Percentiles rank a stretch among this genome's conserved stretches.
Conservation (phyloP, 2,329 filamentous ascomycete species). For the Fusarium tjaetaba region DNA sequence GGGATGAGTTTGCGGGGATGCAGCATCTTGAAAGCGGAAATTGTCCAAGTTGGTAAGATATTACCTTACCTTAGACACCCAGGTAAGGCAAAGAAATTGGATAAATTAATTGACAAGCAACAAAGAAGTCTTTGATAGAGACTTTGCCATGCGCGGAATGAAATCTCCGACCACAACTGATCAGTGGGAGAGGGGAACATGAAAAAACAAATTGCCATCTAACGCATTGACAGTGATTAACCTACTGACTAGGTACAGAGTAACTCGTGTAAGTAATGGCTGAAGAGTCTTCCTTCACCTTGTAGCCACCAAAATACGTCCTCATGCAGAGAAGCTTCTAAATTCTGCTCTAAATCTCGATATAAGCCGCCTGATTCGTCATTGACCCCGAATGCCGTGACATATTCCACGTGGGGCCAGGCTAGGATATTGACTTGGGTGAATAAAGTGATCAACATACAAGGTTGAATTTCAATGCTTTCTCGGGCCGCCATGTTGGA, state of each 20-base stretch:
- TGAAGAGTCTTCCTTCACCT: conserved; percentile 4
- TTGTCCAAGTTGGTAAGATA: not conserved
- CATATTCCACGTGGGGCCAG: conserved; percentile 12
- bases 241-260: not conserved
- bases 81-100: not conserved
- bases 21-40: not conserved
- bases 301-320: not conserved
- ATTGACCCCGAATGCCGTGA: conserved; percentile 2
- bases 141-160: not conserved
- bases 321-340: conserved; percentile 8
- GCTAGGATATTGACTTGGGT: not conserved
- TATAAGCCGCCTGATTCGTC: conserved; percentile 14
- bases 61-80: not conserved
- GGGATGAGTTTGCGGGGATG: not conserved
- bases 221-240: not conserved
- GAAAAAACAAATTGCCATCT: not conserved
- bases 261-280: not conserved
- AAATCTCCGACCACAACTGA: not conserved
- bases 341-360: conserved; percentile 12
- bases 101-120: not conserved
- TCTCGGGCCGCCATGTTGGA: not conserved
- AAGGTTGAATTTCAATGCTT: conserved; percentile 10
- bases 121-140: not conserved
- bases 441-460: conserved; percentile 21
- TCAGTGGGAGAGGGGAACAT: not conserved